Conservation (phyloP, 306 rosid species). For the Alnus glutinosa region DNA sequence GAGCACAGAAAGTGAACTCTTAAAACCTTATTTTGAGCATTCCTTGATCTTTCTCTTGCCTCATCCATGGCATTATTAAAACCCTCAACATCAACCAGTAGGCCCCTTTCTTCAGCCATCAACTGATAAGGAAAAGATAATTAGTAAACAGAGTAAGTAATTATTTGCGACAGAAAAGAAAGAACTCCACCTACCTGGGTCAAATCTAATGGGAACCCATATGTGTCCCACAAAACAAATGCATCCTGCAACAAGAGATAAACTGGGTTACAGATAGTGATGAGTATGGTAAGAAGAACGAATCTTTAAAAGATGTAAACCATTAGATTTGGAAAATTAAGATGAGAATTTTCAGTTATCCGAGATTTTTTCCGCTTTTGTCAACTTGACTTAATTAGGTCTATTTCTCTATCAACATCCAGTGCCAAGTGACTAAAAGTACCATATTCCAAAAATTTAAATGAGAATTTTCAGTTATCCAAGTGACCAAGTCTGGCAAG, state of each 20-base stretch:
- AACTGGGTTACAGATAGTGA: conserved; percentile 34
- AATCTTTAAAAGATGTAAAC: not conserved
- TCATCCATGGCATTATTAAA: conserved; percentile 79
- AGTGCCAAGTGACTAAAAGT: not conserved
- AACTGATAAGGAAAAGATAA: conserved; percentile 50
- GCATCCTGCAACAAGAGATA: conserved; percentile 69
- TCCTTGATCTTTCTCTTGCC: conserved; percentile 95
- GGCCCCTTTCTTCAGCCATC: conserved; percentile 95
- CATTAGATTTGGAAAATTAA: conserved; percentile 9
- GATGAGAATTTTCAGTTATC: conserved; percentile 3
- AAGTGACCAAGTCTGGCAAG: not conserved
- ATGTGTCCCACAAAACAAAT: conserved; percentile 95
- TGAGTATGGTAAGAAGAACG: conserved; percentile 5
- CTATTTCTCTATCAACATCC: not conserved
- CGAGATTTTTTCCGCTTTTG: not conserved
- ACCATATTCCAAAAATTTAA: not conserved
- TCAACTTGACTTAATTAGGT: not conserved
- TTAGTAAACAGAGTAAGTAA: conserved; percentile 11
- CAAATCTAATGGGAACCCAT: conserved; percentile 92
- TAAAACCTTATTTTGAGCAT: conserved; percentile 81
- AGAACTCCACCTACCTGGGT: conserved; percentile 70
- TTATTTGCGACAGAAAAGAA: not conserved
- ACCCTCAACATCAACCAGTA: conserved; percentile 76
- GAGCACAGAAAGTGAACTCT: conserved; percentile 23
- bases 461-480: too few relatives aligned